These are phyloP conservation scores for Hygrocybe coccinea DNA, from an alignment of 768 basidiomycete species.

Conservation along the genomic window DNA sequence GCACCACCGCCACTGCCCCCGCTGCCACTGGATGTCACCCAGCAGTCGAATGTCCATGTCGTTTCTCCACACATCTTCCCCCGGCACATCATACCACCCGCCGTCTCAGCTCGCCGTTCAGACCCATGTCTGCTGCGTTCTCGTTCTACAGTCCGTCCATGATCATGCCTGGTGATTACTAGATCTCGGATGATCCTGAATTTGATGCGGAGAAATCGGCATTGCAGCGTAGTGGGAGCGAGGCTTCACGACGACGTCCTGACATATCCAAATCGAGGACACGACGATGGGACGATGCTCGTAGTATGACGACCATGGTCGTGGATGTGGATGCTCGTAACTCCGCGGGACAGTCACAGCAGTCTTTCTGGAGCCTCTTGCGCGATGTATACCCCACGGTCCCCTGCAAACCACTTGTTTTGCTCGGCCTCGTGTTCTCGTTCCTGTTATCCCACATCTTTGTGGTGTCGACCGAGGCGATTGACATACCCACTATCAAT, in stretches of 20 bases:
- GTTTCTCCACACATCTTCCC: background rate
- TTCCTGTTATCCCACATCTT: constrained; percentile 78
- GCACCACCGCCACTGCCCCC: background rate
- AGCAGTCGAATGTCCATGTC: no score
- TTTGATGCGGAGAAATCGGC: constrained; percentile 1
- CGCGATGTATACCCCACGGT: constrained; percentile 62
- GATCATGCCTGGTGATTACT: constrained; percentile 10
- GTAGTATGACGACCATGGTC: constrained; percentile 18
- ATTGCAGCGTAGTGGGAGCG: background rate
- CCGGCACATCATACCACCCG: background rate
- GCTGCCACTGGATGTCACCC: no score
- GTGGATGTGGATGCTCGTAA: no score
- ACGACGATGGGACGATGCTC: constrained; percentile 22
- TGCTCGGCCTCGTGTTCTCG: constrained; percentile 82
- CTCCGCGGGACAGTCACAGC: constrained; percentile 15
- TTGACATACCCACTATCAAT: constrained; percentile 58
- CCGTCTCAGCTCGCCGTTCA: constrained; percentile 39
- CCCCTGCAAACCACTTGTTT: constrained; percentile 66
- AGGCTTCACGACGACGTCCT: background rate
- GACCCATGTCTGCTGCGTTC: constrained; percentile 21
- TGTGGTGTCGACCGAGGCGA: constrained; percentile 66
- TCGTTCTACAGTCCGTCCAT: constrained; percentile 10
- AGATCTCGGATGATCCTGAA: background rate
- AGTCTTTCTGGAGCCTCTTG: constrained; percentile 45
- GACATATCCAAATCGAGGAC: constrained; percentile 8